These are phyloP conservation scores for Pseudotsuga menziesii DNA, from an alignment of 75 land plant species.

Conservation along the genomic window DNA sequence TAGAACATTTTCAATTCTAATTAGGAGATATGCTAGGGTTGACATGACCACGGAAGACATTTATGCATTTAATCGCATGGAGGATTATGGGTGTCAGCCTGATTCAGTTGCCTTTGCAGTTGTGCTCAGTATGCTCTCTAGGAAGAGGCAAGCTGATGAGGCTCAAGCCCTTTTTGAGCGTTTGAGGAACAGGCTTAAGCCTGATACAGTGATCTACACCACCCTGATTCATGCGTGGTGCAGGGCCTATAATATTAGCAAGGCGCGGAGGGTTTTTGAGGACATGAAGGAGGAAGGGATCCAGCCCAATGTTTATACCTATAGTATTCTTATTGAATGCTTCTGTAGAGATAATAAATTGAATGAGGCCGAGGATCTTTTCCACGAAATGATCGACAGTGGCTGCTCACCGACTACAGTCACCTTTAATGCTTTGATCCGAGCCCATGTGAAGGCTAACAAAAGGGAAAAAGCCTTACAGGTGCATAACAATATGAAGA, in stretches of 20 bases:
- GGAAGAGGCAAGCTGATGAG: slow-evolving; percentile 41
- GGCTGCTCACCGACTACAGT: slow-evolving; percentile 51
- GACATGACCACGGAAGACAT: slow-evolving; percentile 60
- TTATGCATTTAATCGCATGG: slow-evolving; percentile 72
- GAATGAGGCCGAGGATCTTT: slow-evolving; percentile 62
- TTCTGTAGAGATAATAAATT: slow-evolving; percentile 63
- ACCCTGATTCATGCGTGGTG: slow-evolving; percentile 72
- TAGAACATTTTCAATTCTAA: slow-evolving; percentile 43
- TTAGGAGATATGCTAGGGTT: slow-evolving; percentile 68
- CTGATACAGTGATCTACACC: slow-evolving; percentile 66
- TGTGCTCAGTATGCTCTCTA: slow-evolving; percentile 47
- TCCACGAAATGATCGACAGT: slow-evolving; percentile 59
- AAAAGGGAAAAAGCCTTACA: slow-evolving; percentile 64
- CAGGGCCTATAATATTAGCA: slow-evolving; percentile 42
- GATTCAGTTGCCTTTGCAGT: slow-evolving; percentile 38
- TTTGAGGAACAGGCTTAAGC: slow-evolving; percentile 44
- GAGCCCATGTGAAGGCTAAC: slow-evolving; percentile 71
- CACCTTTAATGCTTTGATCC: slow-evolving; percentile 76
- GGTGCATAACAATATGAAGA: slow-evolving; percentile 68
- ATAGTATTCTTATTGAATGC: slow-evolving; percentile 60
- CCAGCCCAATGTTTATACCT: slow-evolving; percentile 74
- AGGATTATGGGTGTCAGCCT: slow-evolving; percentile 56
- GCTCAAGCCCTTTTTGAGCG: slow-evolving; percentile 70
- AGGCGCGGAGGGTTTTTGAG: slow-evolving; percentile 59
- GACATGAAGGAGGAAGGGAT: slow-evolving; percentile 66